Conservation (phyloP, 768 basidiomycete genomes). For the Mycena haematopus region DNA sequence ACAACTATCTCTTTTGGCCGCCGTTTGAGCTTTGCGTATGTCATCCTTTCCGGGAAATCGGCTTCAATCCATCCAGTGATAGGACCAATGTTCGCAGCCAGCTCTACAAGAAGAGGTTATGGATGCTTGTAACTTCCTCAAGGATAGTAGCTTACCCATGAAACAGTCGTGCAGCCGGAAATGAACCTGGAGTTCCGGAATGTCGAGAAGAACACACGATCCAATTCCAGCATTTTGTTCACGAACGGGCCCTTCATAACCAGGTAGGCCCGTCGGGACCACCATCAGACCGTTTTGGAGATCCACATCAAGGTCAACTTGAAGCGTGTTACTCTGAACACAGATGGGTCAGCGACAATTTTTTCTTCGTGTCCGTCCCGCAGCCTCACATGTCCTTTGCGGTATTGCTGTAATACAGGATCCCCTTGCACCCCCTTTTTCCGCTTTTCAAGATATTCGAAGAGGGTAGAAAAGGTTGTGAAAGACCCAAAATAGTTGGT, state of each 20-base stretch:
- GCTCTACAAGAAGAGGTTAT: conserved; percentile 52
- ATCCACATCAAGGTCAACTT: conserved; percentile 68
- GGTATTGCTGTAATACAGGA: conserved; percentile 79
- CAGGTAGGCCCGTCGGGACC: conserved; percentile 71
- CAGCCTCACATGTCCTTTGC: conserved; percentile 72
- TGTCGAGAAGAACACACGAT: conserved; percentile 56
- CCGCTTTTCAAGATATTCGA: conserved; percentile 82
- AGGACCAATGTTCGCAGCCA: conserved; percentile 76
- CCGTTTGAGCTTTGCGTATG: conserved; percentile 32
- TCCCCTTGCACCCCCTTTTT: conserved; percentile 72
- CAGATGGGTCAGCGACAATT: conserved; percentile 5
- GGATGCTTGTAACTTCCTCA: neutral
- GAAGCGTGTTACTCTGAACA: conserved; percentile 80
- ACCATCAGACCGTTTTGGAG: conserved; percentile 61
- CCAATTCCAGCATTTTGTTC: conserved; percentile 51
- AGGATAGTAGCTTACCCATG: conserved; percentile 65
- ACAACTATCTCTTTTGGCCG: conserved; percentile 49
- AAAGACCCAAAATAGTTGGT: conserved; percentile 96
- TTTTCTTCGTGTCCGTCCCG: neutral
- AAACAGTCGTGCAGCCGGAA: conserved; percentile 85
- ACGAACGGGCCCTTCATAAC: conserved; percentile 51
- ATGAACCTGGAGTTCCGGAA: conserved; percentile 77
- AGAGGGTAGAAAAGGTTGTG: conserved; percentile 88
- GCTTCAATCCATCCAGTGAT: conserved; percentile 58
- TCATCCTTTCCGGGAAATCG: conserved; percentile 53